Base-by-base conservation (phyloP, 352 stramenopile species). In the Pythium rhizo-oryzae region DNA sequence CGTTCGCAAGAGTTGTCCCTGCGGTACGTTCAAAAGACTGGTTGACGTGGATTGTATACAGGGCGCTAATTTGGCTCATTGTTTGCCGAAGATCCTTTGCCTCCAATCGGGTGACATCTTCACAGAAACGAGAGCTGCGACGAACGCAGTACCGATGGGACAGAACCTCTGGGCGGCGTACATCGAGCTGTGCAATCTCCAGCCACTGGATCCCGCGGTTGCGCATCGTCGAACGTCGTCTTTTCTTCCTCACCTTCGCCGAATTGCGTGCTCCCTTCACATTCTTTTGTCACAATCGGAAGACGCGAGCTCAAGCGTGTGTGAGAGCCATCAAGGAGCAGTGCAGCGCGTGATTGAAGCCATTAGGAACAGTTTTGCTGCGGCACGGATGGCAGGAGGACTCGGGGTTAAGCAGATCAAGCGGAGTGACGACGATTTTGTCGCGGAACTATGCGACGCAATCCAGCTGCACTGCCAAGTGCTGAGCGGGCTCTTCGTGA, bases 381-480 rank as follows among this genome's bases (percentile, higher is more conserved):
- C 80, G 2, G 80, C 90, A 56, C 80, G 80, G 37, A 73, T 84
- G 37, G 65, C 73, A 55, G 83, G 80, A 7, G 81, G 81, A 23
- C 87, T 91, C 65, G 75, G 75, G 2, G 70, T 66, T n/a, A 84
- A 75, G 43, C 63, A 56, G 49, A n/a, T 46, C 6, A 72, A 25
- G 11, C 52, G 30, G n/a, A 41, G 46, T 15, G 63, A 72, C 44
- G 77, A 86, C n/a, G 51, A 62, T 2, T 77, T 77, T 51, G 41
- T 80, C 28, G 47, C 83, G 28, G 64, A 84, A 43, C 61, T 89
- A 8, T 84, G 72, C 44, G 47, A 65, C n/a, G 60, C 73, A 3
- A 78, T 83, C 19, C 69, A 75, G 16, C 71, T 80, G 23, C 79
- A 92, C 43, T 81, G 87, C 28, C 71, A 83, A 41, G 62, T 90